A percentile compares a stretch with the other conserved stretches of the same genome.
Evolutionary conservation across 495 filamentous ascomycete species (phyloP).

Genomic region (Neurospora sp.): DNA sequence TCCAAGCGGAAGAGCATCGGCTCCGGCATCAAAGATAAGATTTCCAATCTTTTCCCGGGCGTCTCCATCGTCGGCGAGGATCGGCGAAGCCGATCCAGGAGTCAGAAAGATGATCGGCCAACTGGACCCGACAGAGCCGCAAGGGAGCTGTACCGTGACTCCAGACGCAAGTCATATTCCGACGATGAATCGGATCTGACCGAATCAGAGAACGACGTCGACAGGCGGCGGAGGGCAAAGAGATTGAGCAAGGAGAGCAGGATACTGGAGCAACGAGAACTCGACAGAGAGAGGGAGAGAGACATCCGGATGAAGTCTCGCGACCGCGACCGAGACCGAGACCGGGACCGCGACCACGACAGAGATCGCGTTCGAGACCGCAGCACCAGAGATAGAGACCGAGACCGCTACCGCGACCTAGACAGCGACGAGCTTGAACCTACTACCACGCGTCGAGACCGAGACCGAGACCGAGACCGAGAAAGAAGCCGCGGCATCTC

Average conservation of each 20-base stretch:
- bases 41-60: constrained; percentile 14
- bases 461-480: neutral
- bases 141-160: neutral
- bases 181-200: constrained; percentile 13
- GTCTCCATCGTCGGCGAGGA: constrained; percentile 4
- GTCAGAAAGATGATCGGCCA: constrained; percentile 5
- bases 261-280: neutral
- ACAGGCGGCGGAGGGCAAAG: constrained; percentile 19
- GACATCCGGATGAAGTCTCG: neutral
- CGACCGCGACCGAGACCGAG: neutral
- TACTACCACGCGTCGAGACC: constrained; percentile 1
- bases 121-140: neutral
- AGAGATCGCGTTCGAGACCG: constrained; percentile 8
- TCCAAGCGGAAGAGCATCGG: constrained; percentile 8
- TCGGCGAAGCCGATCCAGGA: constrained; percentile 14
- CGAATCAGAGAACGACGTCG: constrained; percentile 21
- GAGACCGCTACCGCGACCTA: constrained; percentile 16
- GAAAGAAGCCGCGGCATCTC: neutral
- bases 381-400: constrained; percentile 22
- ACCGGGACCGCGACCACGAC: constrained; percentile 11
- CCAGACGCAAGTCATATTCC: constrained; percentile 13
- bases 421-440: constrained; percentile 17
- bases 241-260: constrained; percentile 7
- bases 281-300: neutral
- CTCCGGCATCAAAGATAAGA: constrained; percentile 15